Percentiles rank a stretch among this genome's conserved stretches.
Evolutionary conservation across 2,329 filamentous ascomycete species (phyloP).

Genomic region (Hirsutella rhossiliensis): DNA sequence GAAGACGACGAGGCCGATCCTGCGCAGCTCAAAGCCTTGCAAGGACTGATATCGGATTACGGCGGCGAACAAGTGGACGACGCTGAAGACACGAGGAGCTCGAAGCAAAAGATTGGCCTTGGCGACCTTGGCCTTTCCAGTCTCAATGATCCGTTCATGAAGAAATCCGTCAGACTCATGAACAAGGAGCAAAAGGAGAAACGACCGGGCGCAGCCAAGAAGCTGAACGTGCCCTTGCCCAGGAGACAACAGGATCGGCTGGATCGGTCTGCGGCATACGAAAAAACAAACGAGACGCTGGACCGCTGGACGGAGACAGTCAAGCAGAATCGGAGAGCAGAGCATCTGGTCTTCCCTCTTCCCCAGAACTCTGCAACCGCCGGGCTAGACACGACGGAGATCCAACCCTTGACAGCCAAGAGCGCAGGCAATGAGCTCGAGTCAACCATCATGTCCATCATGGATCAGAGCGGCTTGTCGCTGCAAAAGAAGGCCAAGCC

Average conservation of each 20-base stretch:
- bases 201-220: slow-evolving; percentile 39
- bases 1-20: slow-evolving; percentile 37
- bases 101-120: slow-evolving; percentile 58
- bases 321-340: slow-evolving; percentile 82
- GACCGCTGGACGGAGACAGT: slow-evolving; percentile 91
- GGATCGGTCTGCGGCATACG: slow-evolving; percentile 70
- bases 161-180: slow-evolving; percentile 68
- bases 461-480: slow-evolving; percentile 75
- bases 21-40: slow-evolving; percentile 51
- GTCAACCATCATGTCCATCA: slow-evolving; percentile 72
- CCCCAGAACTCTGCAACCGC: slow-evolving; percentile 55
- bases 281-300: slow-evolving; percentile 84
- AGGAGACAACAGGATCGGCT: slow-evolving; percentile 79
- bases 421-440: slow-evolving; percentile 71
- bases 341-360: slow-evolving; percentile 81
- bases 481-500: slow-evolving; percentile 32
- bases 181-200: slow-evolving; percentile 46
- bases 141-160: slow-evolving; percentile 62
- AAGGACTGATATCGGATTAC: slow-evolving; percentile 58
- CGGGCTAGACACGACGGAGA: slow-evolving; percentile 48
- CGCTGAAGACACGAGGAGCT: slow-evolving; percentile 23
- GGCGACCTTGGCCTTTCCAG: slow-evolving; percentile 62
- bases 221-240: slow-evolving; percentile 70
- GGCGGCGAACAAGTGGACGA: slow-evolving; percentile 49
- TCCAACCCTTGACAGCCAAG: slow-evolving; percentile 50